Conservation (phyloP, 352 stramenopile species). For the Globisporangium nodosum region DNA sequence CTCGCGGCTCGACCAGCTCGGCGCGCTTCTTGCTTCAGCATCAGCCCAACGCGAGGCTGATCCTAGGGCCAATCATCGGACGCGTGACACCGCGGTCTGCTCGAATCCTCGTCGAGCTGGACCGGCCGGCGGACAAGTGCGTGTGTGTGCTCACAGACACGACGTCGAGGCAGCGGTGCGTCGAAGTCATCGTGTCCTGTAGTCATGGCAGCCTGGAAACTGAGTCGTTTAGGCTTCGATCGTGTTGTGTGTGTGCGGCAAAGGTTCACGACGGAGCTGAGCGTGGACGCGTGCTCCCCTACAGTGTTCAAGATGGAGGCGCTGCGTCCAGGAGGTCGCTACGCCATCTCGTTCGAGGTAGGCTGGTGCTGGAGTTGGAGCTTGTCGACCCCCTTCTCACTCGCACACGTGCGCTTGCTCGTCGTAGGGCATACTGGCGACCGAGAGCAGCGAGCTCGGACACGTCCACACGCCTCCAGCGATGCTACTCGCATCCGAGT, state of each 20-base stretch:
- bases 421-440: constrained; percentile 32
- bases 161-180: constrained; percentile 27
- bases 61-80: constrained; percentile 62
- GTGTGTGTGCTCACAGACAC: constrained; percentile 33
- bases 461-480: constrained; percentile 37
- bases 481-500: constrained; percentile 36
- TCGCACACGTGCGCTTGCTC: neutral
- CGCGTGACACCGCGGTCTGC: constrained; percentile 43
- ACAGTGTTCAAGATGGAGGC: constrained; percentile 60
- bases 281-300: constrained; percentile 40
- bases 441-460: constrained; percentile 12
- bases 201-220: neutral
- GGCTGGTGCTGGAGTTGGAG: neutral
- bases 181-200: neutral
- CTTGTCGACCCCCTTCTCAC: neutral
- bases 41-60: constrained; percentile 28
- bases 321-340: constrained; percentile 44
- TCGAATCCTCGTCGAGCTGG: constrained; percentile 59
- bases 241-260: neutral
- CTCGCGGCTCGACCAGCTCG: constrained; percentile 20
- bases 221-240: neutral
- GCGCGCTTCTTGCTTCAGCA: constrained; percentile 33
- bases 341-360: constrained; percentile 58
- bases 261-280: constrained; percentile 20
- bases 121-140: constrained; percentile 29